Evolutionary conservation across 306 rosid genomes (phyloP), one percentile per base, ranked within the genome.

Genomic region (Lithocarpus polystachyus): DNA sequence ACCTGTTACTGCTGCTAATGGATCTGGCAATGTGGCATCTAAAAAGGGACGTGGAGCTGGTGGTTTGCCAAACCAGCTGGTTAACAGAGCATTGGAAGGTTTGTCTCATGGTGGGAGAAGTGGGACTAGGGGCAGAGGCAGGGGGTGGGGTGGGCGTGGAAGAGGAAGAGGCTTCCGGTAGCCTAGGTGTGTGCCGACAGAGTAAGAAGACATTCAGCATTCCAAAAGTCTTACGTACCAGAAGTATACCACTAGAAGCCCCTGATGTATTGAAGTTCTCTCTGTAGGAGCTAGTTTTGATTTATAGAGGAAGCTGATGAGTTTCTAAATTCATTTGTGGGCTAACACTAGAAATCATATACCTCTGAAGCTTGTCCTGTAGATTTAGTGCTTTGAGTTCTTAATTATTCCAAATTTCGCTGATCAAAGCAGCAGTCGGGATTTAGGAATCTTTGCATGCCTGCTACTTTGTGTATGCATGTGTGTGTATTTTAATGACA

Each of bases 21-120:
- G 89, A 59, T 84, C 97, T 31, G 84, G 89, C 68, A 93, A 86
- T 68, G 62, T 71, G 29, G 80, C 89, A 22, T 68, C 90, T 22
- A 95, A 93, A 89, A 95, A 89, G 85, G 96, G 97, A 53, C 91
- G 98, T 31, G 97, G 97, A 48, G 82, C 77, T 67, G 98, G 97
- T 43, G 89, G 91, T 75, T 24, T 86, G 28, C 98, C 81, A 82
- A 88, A 82, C 80, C 99, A 96, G 81, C 96, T 93, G 71, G 94
- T 88, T 79, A 89, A 89, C 82, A 96, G 96, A 87, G 98, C 98
- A 12, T 83, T 91, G 78, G 96, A 87, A 65, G 99, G 97, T 59
- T 77, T 95, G 82, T 90, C 97, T 70, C 85, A 86, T 67, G 93
- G 97, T 28, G 97, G 97, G 24, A 84, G 92, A 72, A 84, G 88